phyloP scores from a whole-genome alignment of 192 early-diverging fungal genomes.

The Haplosporangium gracile region DNA sequence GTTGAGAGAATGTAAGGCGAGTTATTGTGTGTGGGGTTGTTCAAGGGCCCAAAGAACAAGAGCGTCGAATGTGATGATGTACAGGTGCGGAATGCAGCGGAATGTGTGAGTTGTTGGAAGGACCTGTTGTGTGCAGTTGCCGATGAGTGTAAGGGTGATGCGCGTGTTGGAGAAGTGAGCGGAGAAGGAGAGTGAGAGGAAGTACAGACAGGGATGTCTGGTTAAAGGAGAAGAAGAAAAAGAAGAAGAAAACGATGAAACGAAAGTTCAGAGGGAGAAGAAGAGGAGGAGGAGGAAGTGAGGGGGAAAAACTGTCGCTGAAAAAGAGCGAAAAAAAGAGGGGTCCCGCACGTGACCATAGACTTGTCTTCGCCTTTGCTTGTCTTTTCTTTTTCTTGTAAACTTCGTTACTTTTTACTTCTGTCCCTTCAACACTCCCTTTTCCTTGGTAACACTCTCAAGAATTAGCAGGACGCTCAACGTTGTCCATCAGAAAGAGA shows the following conservation, averaged over 20 bases:
- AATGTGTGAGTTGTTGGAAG: neutral
- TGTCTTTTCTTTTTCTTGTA: neutral
- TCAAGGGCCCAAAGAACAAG: neutral
- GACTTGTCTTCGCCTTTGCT: neutral
- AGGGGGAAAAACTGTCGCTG: neutral
- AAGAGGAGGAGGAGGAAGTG: neutral
- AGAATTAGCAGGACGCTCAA: neutral
- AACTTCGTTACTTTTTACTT: neutral
- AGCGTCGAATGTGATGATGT: constrained; percentile 1
- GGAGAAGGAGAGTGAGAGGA: neutral
- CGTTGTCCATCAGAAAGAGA: neutral
- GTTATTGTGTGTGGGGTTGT: neutral
- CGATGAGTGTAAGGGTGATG: neutral
- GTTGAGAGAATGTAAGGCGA: neutral
- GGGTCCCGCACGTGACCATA: neutral
- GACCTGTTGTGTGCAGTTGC: neutral
- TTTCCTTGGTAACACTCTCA: neutral
- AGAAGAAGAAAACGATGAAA: constrained; percentile 1
- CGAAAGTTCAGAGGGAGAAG: neutral
- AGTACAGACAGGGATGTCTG: constrained; percentile 2
- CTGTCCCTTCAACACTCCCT: no score
- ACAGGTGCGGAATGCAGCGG: neutral
- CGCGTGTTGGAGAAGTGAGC: neutral
- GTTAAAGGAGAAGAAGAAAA: neutral
- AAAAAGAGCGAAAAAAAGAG: neutral